These are phyloP conservation scores for Xenosphaeropsis pyriputrescens DNA, from an alignment of 2,329 filamentous ascomycete species.

Conservation along the genomic window DNA sequence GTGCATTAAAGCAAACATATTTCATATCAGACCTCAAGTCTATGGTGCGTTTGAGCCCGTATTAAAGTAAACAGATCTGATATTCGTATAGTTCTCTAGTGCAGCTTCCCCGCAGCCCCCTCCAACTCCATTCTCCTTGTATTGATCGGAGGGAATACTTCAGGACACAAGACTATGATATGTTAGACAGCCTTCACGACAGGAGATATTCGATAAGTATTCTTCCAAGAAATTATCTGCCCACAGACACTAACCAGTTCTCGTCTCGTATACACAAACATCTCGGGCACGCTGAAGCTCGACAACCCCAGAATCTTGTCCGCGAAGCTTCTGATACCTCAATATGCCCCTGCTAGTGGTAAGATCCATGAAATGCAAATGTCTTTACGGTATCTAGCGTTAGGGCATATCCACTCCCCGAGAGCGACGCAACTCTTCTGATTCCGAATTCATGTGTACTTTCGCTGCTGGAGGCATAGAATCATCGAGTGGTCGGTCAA, in stretches of 20 bases:
- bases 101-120: conserved; percentile 60
- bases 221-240: conserved; percentile 60
- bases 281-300: conserved; percentile 48
- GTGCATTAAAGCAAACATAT: no score
- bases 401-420: no score
- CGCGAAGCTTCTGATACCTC: conserved; percentile 66
- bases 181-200: no score
- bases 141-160: conserved; percentile 55
- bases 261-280: conserved; percentile 61
- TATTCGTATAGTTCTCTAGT: conserved; percentile 52
- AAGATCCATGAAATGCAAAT: conserved; percentile 47
- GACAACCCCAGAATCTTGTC: conserved; percentile 57
- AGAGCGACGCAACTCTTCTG: no score
- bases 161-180: conserved; percentile 41
- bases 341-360: conserved; percentile 39
- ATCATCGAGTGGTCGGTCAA: no score
- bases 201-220: no score
- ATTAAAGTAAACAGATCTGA: conserved; percentile 48
- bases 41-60: conserved; percentile 17
- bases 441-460: no score
- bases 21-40: no score
- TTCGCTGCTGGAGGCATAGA: no score
- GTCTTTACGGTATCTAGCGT: conserved; percentile 75
- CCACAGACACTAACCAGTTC: conserved; percentile 59
- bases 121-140: conserved; percentile 66